A percentile compares a stretch with the other conserved stretches of the same genome.
phyloP scores from a whole-genome alignment of 1,139 yeast species.

The Suhomyces terraborum region DNA sequence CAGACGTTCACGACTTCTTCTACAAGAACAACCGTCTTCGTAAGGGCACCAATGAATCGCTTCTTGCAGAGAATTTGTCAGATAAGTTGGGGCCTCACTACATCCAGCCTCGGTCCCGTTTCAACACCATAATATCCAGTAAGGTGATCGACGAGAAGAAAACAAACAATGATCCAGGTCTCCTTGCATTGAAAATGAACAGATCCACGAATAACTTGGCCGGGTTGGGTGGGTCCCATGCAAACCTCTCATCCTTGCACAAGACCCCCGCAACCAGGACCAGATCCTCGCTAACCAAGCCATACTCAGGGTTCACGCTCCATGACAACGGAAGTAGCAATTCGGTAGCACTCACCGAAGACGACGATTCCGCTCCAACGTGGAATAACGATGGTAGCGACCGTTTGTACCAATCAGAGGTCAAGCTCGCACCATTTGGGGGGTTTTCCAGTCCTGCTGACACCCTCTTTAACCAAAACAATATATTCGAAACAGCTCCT shows the following conservation, averaged over 20 bases:
- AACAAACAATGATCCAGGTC: slow-evolving; percentile 33
- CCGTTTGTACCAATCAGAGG: slow-evolving; percentile 28
- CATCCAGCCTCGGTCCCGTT: slow-evolving; percentile 50
- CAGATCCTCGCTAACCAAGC: slow-evolving; percentile 24
- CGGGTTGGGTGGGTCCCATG: slow-evolving; percentile 18
- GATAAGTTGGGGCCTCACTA: slow-evolving; percentile 37
- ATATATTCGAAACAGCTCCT: slow-evolving; percentile 69
- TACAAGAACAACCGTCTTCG: slow-evolving; percentile 21
- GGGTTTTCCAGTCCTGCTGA: slow-evolving; percentile 65
- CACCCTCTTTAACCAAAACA: slow-evolving; percentile 44
- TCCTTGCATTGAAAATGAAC: slow-evolving; percentile 46
- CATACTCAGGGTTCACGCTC: slow-evolving; percentile 26
- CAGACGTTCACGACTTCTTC: slow-evolving; percentile 35
- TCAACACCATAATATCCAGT: slow-evolving; percentile 24
- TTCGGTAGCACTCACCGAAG: slow-evolving; percentile 37
- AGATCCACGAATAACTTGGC: slow-evolving; percentile 36
- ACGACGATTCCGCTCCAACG: slow-evolving; percentile 17
- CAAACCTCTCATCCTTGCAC: slow-evolving; percentile 19
- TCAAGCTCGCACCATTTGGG: slow-evolving; percentile 67
- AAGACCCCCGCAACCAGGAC: slow-evolving; percentile 14
- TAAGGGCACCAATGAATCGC: slow-evolving; percentile 17
- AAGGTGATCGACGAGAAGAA: slow-evolving; percentile 45
- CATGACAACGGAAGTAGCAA: slow-evolving; percentile 33
- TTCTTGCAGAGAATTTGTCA: slow-evolving; percentile 19
- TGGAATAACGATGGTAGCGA: slow-evolving; percentile 29